Conservation (phyloP, 2,329 filamentous ascomycete genomes). For the Cladorrhinum sp. region DNA sequence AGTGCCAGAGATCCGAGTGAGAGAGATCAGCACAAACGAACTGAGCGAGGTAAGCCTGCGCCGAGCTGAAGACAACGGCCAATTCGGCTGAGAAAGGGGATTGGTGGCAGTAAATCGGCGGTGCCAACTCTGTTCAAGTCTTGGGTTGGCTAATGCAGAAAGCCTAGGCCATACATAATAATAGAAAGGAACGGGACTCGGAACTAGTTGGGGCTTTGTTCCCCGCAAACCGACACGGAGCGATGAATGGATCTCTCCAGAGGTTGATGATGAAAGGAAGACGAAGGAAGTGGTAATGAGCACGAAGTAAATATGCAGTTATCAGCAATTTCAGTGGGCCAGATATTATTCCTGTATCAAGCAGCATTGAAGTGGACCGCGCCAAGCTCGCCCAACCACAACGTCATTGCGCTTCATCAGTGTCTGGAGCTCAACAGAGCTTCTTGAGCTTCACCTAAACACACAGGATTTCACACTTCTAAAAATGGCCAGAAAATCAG, state of each 20-base stretch:
- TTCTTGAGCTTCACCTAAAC: background rate
- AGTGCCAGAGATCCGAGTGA: background rate
- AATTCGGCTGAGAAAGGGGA: background rate
- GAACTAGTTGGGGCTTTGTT: background rate
- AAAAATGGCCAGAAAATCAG: background rate
- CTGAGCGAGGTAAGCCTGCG: background rate
- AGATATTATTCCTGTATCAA: background rate
- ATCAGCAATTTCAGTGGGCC: too few relatives aligned
- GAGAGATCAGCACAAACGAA: background rate
- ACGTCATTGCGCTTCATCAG: constrained; percentile 3
- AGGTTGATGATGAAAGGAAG: too few relatives aligned
- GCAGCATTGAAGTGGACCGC: background rate
- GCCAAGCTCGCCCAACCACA: background rate
- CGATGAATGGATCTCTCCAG: background rate
- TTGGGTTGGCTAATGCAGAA: too few relatives aligned
- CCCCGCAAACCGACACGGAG: background rate
- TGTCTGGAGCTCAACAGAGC: background rate
- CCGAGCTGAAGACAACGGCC: background rate
- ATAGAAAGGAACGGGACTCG: background rate
- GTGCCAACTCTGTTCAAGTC: background rate
- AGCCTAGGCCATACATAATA: too few relatives aligned
- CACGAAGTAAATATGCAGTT: background rate
- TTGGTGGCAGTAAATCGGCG: background rate
- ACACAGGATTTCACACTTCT: background rate
- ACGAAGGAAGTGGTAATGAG: background rate